Conservation (phyloP, 2,329 filamentous ascomycete genomes). For the Thielaviopsis euricoi region DNA sequence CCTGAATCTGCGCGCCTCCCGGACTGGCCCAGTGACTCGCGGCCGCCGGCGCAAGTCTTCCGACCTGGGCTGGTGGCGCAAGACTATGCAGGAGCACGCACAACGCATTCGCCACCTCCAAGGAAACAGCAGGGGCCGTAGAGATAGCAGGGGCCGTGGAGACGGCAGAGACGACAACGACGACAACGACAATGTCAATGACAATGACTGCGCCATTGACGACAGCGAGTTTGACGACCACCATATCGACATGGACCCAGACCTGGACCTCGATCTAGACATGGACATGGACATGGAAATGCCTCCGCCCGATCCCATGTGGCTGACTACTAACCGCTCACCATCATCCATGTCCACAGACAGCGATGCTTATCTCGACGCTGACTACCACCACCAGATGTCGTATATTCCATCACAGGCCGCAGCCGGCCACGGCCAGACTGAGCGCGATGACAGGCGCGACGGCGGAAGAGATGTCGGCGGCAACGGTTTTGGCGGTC, state of each 20-base stretch:
- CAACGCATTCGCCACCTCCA: conserved; percentile 40
- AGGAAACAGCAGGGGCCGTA: too few species aligned
- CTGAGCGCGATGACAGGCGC: background rate
- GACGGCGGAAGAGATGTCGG: background rate
- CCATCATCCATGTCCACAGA: conserved; percentile 3
- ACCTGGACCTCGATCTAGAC: background rate
- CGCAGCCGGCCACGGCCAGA: background rate
- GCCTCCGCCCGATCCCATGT: conserved; percentile 21
- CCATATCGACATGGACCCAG: conserved; percentile 16
- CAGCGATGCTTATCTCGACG: conserved; percentile 11
- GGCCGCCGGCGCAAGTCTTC: conserved; percentile 41
- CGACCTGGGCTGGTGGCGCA: conserved; percentile 56
- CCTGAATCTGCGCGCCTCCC: conserved; percentile 15
- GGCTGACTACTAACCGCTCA: conserved; percentile 16
- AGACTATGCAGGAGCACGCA: conserved; percentile 65
- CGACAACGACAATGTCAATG: background rate
- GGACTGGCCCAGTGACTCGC: conserved; percentile 11
- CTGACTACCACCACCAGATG: conserved; percentile 18
- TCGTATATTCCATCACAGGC: conserved; percentile 17
- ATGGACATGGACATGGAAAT: conserved; percentile 10
- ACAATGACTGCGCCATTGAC: conserved; percentile 17
- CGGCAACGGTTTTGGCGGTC: background rate
- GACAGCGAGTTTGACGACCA: conserved; percentile 5
- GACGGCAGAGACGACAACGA: background rate
- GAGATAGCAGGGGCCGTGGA: too few species aligned